phyloP scores from a whole-genome alignment of 192 early-diverging fungal species.

The Rhizophlyctis rosea region DNA sequence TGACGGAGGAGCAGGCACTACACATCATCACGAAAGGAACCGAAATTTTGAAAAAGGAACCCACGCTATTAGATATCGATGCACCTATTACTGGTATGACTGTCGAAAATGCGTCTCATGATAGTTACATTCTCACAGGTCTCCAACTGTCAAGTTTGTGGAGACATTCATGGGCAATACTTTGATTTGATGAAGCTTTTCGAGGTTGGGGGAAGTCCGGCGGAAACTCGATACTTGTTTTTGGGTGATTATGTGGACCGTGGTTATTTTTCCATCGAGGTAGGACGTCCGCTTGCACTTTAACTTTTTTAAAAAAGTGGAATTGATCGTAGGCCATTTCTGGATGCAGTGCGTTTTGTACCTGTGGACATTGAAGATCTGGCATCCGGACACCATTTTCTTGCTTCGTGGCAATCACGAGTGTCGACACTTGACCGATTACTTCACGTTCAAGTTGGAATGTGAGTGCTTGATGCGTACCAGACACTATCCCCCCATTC shows the following conservation, averaged over 20 bases:
- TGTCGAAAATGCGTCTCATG: no score
- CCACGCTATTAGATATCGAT: constrained; percentile 81
- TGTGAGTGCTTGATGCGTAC: no score
- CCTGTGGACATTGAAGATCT: constrained; percentile 86
- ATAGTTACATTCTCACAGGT: no score
- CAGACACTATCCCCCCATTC: no score
- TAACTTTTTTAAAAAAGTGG: no score
- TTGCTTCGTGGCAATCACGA: constrained; percentile 96
- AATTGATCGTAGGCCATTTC: no score
- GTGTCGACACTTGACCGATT: constrained; percentile 94
- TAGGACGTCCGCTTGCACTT: constrained; percentile 34
- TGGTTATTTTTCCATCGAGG: constrained; percentile 97
- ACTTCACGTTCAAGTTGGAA: constrained; percentile 98
- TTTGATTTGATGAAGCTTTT: constrained; percentile 98
- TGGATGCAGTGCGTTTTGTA: constrained; percentile 78
- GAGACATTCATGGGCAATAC: constrained; percentile 98
- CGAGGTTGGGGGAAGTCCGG: constrained; percentile 93
- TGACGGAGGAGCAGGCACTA: constrained; percentile 89
- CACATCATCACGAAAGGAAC: constrained; percentile 81
- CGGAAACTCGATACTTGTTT: constrained; percentile 87
- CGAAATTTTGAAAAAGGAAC: constrained; percentile 74
- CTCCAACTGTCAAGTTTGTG: no score
- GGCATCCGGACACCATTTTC: constrained; percentile 82
- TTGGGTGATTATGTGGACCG: constrained; percentile 96
- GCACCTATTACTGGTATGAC: constrained; percentile 85